phyloP scores from a whole-genome alignment of 495 filamentous ascomycete genomes.

The Aspergillus wentii region DNA sequence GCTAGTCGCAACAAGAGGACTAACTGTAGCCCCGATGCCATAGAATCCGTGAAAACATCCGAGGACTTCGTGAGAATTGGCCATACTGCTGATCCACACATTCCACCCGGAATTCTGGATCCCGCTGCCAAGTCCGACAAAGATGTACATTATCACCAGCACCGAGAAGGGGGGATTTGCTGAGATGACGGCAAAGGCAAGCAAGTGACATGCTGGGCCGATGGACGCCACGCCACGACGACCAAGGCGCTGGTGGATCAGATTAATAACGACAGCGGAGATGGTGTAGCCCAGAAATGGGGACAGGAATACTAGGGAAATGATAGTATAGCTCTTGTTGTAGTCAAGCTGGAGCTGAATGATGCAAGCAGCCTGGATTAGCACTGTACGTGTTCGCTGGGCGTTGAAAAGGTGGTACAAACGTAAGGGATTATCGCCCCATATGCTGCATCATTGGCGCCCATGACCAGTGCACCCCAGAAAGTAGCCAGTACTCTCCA shows the following conservation, averaged over 20 bases:
- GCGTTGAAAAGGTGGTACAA: no score
- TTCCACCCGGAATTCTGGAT: slow-evolving; percentile 57
- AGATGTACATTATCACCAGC: slow-evolving; percentile 46
- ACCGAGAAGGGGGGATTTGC: slow-evolving; percentile 55
- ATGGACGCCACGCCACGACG: slow-evolving; percentile 68
- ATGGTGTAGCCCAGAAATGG: slow-evolving; percentile 51
- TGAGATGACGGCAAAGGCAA: slow-evolving; percentile 52
- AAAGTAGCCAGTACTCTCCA: slow-evolving; percentile 17
- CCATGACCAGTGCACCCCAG: slow-evolving; percentile 52
- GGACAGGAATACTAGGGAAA: slow-evolving; percentile 56
- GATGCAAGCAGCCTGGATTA: neutral
- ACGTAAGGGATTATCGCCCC: slow-evolving; percentile 53
- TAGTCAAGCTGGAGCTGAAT: slow-evolving; percentile 52
- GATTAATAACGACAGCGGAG: slow-evolving; percentile 48
- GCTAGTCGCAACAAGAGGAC: slow-evolving; percentile 51
- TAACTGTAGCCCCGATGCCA: slow-evolving; percentile 51
- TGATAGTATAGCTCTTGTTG: slow-evolving; percentile 43
- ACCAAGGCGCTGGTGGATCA: slow-evolving; percentile 53
- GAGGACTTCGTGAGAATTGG: slow-evolving; percentile 50
- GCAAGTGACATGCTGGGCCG: slow-evolving; percentile 53
- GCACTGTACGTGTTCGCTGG: no score
- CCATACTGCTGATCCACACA: slow-evolving; percentile 54
- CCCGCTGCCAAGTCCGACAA: slow-evolving; percentile 55
- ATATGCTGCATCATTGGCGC: slow-evolving; percentile 69
- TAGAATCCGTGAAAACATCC: slow-evolving; percentile 55